Conservation (phyloP, 78 protist genomes). For the Capsaspora owczarzaki region DNA sequence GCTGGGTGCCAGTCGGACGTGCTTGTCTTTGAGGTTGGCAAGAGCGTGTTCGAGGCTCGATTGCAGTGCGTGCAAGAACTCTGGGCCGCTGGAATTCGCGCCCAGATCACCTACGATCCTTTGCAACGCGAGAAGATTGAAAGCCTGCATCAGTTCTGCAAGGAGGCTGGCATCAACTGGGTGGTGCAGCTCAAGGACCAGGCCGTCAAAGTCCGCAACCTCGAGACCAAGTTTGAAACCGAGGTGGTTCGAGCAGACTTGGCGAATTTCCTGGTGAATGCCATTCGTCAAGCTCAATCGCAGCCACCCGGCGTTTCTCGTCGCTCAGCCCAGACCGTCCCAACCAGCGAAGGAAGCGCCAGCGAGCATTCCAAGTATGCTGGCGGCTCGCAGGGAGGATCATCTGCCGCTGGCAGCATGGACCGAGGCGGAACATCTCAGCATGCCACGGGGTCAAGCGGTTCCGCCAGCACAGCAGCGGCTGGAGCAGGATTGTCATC, state of each 20-base stretch:
- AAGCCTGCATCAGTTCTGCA: neutral
- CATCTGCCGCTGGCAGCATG: too few species aligned
- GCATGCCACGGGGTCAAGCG: too few species aligned
- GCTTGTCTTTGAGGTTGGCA: neutral
- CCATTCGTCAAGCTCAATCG: too few species aligned
- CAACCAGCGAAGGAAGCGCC: too few species aligned
- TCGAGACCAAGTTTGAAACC: neutral
- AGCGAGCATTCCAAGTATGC: too few species aligned
- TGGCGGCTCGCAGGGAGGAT: too few species aligned
- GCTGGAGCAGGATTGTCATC: too few species aligned
- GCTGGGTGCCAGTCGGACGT: neutral
- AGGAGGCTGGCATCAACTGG: neutral
- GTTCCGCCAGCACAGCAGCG: too few species aligned
- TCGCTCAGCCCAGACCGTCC: too few species aligned
- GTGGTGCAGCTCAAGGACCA: neutral
- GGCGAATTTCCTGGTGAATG: neutral
- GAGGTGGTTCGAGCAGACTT: neutral
- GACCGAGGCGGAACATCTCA: too few species aligned
- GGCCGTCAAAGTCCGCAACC: neutral
- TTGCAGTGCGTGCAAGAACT: neutral
- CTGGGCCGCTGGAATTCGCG: neutral
- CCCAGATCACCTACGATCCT: neutral
- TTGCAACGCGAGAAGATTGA: neutral
- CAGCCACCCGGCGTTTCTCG: too few species aligned
- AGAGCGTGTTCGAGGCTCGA: neutral